Base-by-base conservation (phyloP, 441 rosid species). In the Daphne laureola region DNA sequence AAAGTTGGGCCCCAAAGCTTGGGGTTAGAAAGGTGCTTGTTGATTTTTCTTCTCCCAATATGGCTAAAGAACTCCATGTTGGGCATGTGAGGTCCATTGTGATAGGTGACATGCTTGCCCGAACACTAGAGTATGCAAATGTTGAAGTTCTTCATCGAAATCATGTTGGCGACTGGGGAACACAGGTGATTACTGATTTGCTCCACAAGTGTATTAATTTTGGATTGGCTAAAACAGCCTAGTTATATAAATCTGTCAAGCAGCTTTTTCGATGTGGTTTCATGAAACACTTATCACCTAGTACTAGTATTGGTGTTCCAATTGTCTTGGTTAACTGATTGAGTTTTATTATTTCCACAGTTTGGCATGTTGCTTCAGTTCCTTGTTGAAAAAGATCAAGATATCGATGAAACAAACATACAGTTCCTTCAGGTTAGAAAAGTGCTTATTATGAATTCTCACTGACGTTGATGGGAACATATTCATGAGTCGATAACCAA, bases 121-220 rank as follows among this genome's bases (percentile, higher is more conserved):
- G 94, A 43, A 79, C 86, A 87, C 94, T 92, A 55, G 94, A 92
- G 59, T 92, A 68, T 71, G 86, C 96, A 5, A 79, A 86, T 1
- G 92, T 84, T 64, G 84, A 84, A 42, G 96, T 92, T 63, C 90
- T 92, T 47, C 86, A 96, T 14, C 71, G 96, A 51, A 92, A 92
- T 74, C 98, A 88, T 81, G 98, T 92, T 71, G 98, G 96, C 67
- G 98, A 92, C 43, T 92, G 96, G 98, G 98, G 96, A 54, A 92
- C 96, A 56, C 96, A 92, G 91, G 98, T 92, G 65, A 54, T 18
- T 66, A 31, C 52, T 47, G 45, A 59, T 58, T 63, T 56, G 43
- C 43, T 49, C 46, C 44, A 31, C 36, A 44, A 43, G 14, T 47
- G 18, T 47, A 14, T 7, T 2, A 17, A 16, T 46, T 31, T 13